Evolutionary conservation across 1,284 basidiomycete genomes (phyloP), one percentile per base, ranked within the genome.

Genomic region (Cutaneotrichosporon mucoides): DNA sequence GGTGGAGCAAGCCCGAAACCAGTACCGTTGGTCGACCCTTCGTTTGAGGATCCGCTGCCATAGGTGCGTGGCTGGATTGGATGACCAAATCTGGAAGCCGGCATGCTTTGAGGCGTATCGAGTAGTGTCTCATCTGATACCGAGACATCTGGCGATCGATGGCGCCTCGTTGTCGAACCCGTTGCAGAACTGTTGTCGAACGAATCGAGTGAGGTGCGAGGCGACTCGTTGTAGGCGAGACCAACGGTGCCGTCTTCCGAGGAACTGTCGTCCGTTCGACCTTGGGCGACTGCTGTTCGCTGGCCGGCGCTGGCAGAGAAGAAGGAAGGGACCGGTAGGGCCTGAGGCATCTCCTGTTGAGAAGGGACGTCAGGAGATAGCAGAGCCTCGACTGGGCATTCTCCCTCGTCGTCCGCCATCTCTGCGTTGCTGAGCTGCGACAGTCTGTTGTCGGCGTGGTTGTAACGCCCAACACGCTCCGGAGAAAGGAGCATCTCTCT

Each of bases 61-160:
- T 36, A 16, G 37, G 44, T 12, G 13, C 49, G 50, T 33, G 45
- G 37, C 24, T 47, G 38, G 3, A 46, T n/a, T 38, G 45, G 35
- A 3, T 41, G 44, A 5, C 46, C 47, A 34, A 59, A 44, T 3
- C 16, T 40, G 37, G 24, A 38, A 3, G 38, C 37, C n/a, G 54
- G 45, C 7, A 50, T 8, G 12, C 42, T 60, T 34, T 63, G 56
- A 0, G 62, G 62, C 6, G 62, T 63, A 45, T 46, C 45, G 13
- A 63, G 38, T 3, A 60, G 44, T 0, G 58, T 60, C 37, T 60
- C 62, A 15, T 63, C 61, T 1, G 59, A 61, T 1, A 42, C 44
- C 7, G 49, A 44, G 9, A 36, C 24, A 37, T 55, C 53, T 4
- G 36, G 53, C 38, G 53, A 55, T 13, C 35, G 45, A 35, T 24